Evolutionary conservation across 257 asterid species (phyloP).

Genomic region (Solanum megistacrolobum): DNA sequence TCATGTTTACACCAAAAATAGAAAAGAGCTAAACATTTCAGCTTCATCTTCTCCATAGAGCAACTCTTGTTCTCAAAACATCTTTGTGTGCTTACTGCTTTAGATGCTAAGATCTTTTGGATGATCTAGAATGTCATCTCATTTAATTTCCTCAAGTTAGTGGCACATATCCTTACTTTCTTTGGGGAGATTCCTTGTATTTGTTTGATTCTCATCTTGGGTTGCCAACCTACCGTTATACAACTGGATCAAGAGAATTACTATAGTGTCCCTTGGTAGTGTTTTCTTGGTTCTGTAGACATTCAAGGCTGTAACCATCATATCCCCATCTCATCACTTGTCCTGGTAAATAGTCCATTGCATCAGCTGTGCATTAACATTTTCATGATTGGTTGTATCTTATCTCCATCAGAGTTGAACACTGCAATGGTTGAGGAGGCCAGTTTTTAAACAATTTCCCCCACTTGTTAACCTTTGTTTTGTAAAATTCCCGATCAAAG

Average conservation of each 20-base stretch:
- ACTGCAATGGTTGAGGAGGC: not conserved
- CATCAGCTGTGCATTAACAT: not conserved
- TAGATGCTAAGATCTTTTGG: not conserved
- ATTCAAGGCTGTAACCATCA: not conserved
- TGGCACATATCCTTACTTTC: not conserved
- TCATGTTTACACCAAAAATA: too few relatives aligned
- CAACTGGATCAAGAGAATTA: not conserved
- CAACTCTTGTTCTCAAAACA: too few relatives aligned
- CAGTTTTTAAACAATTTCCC: not conserved
- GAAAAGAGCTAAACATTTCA: too few relatives aligned
- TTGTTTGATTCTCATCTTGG: not conserved
- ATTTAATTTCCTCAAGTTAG: not conserved
- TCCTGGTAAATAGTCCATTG: not conserved
- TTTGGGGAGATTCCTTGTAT: not conserved
- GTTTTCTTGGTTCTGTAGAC: not conserved
- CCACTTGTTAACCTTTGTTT: not conserved
- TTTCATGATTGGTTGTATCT: not conserved
- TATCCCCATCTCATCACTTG: not conserved
- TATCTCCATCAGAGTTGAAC: not conserved
- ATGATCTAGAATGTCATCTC: not conserved
- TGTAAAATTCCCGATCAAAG: not conserved
- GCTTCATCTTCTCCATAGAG: too few relatives aligned
- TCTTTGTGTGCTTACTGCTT: not conserved
- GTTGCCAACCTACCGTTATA: not conserved
- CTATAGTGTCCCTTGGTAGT: not conserved